A percentile compares a stretch with the other conserved stretches of the same genome.
Conservation (phyloP, 495 filamentous ascomycete species). For the Staphylotrichum tortipilum region DNA sequence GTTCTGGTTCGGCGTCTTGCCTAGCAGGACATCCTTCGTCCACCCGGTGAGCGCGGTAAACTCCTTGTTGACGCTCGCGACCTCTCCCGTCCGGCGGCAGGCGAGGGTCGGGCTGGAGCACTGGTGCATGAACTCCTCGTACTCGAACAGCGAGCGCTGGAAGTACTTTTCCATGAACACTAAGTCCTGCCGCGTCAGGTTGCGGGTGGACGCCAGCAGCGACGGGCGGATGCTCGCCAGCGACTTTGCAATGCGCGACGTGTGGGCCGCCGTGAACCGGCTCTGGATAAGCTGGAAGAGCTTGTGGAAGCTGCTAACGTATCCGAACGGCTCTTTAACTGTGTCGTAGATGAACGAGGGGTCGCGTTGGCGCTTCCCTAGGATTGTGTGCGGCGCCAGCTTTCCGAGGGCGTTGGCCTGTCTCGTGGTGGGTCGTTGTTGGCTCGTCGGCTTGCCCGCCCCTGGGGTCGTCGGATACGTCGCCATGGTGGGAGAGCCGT, state of each 20-base stretch:
- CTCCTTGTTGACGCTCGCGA: slow-evolving; percentile 87
- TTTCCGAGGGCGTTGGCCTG: slow-evolving; percentile 30
- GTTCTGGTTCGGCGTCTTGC: slow-evolving; percentile 82
- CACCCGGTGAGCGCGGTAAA: slow-evolving; percentile 91
- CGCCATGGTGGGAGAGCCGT: slow-evolving; percentile 37
- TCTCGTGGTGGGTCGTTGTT: slow-evolving; percentile 31
- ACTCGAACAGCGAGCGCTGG: slow-evolving; percentile 83
- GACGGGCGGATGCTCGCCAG: slow-evolving; percentile 84
- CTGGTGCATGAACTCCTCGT: slow-evolving; percentile 82
- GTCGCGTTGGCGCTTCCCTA: slow-evolving; percentile 51
- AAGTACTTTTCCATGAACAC: slow-evolving; percentile 97
- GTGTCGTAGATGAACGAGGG: slow-evolving; percentile 79
- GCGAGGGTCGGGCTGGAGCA: slow-evolving; percentile 86
- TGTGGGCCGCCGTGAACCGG: slow-evolving; percentile 62
- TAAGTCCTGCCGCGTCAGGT: slow-evolving; percentile 74
- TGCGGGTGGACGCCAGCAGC: slow-evolving; percentile 80
- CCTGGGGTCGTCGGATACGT: slow-evolving; percentile 25
- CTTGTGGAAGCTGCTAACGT: slow-evolving; percentile 81
- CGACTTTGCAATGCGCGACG: slow-evolving; percentile 71
- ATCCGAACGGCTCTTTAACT: slow-evolving; percentile 83
- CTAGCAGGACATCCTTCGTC: slow-evolving; percentile 83
- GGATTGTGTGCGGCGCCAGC: slow-evolving; percentile 39
- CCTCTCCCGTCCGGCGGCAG: slow-evolving; percentile 83
- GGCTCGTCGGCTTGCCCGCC: slow-evolving; percentile 20
- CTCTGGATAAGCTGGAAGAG: slow-evolving; percentile 72